Evolutionary conservation across 148 eudicot species (phyloP).

Genomic region (Chenopodium suecicum): DNA sequence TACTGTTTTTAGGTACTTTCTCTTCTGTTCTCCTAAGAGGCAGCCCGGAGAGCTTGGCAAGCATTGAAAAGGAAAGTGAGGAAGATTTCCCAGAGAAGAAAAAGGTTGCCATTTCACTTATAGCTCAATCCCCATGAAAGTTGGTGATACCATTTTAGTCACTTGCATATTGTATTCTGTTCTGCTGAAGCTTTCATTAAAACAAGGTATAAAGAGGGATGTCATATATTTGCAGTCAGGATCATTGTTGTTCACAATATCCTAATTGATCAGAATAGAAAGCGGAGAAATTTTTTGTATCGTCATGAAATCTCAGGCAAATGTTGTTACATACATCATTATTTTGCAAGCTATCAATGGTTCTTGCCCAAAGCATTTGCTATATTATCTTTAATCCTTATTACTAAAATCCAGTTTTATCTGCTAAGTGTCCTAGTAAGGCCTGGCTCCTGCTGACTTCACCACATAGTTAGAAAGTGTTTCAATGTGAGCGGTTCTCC

Average conservation of each 20-base stretch:
- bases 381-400: background rate
- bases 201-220: too few species aligned
- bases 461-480: background rate
- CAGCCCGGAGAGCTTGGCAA: slow-evolving; percentile 64
- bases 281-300: too few species aligned
- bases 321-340: too few species aligned
- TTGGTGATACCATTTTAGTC: background rate
- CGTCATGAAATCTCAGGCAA: too few species aligned
- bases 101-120: slow-evolving; percentile 49
- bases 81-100: slow-evolving; percentile 72
- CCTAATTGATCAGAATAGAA: too few species aligned
- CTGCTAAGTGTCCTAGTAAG: background rate
- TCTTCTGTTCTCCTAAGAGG: slow-evolving; percentile 60
- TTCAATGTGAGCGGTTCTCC: background rate
- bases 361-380: background rate
- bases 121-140: background rate
- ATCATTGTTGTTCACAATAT: too few species aligned
- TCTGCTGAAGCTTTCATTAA: too few species aligned
- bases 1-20: slow-evolving; percentile 45
- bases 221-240: too few species aligned
- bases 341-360: background rate
- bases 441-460: background rate
- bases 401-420: background rate
- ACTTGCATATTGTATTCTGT: background rate
- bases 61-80: slow-evolving; percentile 77